Percentiles rank a stretch among this genome's conserved stretches.
Conservation (phyloP, 2,329 filamentous ascomycete genomes). For the Madurella fahalii region DNA sequence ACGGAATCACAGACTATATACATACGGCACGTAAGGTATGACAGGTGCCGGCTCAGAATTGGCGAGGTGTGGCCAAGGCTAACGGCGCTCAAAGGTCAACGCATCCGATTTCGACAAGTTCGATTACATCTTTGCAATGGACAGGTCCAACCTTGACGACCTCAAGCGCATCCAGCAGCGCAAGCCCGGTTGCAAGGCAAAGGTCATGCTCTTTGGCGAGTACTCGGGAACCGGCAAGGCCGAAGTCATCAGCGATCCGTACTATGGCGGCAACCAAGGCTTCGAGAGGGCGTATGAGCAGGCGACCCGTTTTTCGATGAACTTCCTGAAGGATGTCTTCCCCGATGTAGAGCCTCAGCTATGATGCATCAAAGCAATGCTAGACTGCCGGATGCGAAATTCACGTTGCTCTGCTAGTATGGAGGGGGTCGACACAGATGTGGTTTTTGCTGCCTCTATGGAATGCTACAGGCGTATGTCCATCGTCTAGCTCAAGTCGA, state of each 20-base stretch:
- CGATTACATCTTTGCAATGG: constrained; percentile 96
- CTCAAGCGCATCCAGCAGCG: constrained; percentile 58
- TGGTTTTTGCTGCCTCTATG: too few relatives aligned
- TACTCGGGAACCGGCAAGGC: constrained; percentile 62
- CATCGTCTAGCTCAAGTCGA: too few relatives aligned
- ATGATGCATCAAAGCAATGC: background rate
- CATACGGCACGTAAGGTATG: constrained; percentile 73
- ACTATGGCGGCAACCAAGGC: constrained; percentile 80
- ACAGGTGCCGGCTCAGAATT: background rate
- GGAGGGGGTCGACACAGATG: too few relatives aligned
- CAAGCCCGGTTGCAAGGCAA: constrained; percentile 55
- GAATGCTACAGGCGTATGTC: too few relatives aligned
- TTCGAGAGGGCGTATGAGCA: constrained; percentile 88
- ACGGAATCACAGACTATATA: constrained; percentile 72
- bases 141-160: constrained; percentile 72
- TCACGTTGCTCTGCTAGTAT: too few relatives aligned
- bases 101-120: constrained; percentile 75
- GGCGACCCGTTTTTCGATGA: constrained; percentile 69
- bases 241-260: constrained; percentile 81
- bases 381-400: too few relatives aligned
- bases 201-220: constrained; percentile 81
- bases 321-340: constrained; percentile 64
- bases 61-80: background rate
- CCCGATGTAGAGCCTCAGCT: constrained; percentile 31
- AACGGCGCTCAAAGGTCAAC: constrained; percentile 39